Evolutionary conservation across 371 early-diverging fungal species (phyloP).

Genomic region (Circinella minor): DNA sequence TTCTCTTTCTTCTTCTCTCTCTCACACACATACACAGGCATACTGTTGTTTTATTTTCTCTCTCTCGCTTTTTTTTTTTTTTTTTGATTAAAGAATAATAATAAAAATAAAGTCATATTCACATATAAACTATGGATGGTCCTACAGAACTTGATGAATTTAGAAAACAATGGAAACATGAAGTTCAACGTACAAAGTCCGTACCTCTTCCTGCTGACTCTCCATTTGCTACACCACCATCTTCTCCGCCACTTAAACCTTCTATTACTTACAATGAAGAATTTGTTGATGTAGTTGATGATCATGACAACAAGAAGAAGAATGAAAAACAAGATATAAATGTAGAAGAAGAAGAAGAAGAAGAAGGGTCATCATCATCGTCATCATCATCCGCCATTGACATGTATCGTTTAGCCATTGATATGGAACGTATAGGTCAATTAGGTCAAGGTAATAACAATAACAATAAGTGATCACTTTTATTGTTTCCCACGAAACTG

Average conservation of each 20-base stretch:
- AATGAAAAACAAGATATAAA: not conserved
- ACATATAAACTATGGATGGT: no score
- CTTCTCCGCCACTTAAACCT: conserved; percentile 9
- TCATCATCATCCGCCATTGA: conserved; percentile 21
- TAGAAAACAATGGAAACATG: conserved; percentile 29
- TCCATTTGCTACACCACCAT: conserved; percentile 12
- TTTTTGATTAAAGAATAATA: not conserved
- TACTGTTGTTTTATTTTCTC: no score
- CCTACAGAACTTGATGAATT: conserved; percentile 25
- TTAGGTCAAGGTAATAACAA: conserved; percentile 36
- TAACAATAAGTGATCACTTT: not conserved
- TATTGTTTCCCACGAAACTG: conserved; percentile 6
- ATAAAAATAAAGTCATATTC: not conserved
- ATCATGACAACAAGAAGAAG: not conserved
- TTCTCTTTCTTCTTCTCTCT: not conserved
- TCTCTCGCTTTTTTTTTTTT: not conserved
- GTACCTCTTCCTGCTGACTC: conserved; percentile 11
- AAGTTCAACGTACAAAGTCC: conserved; percentile 19
- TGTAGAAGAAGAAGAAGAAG: not conserved
- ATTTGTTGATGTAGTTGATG: not conserved
- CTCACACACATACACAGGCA: not conserved
- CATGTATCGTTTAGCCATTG: conserved; percentile 32
- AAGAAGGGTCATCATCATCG: not conserved
- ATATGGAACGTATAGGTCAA: conserved; percentile 35
- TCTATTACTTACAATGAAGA: not conserved